Base-by-base conservation (phyloP, 805 yeast genomes). In the Cephaloascus albidus region DNA sequence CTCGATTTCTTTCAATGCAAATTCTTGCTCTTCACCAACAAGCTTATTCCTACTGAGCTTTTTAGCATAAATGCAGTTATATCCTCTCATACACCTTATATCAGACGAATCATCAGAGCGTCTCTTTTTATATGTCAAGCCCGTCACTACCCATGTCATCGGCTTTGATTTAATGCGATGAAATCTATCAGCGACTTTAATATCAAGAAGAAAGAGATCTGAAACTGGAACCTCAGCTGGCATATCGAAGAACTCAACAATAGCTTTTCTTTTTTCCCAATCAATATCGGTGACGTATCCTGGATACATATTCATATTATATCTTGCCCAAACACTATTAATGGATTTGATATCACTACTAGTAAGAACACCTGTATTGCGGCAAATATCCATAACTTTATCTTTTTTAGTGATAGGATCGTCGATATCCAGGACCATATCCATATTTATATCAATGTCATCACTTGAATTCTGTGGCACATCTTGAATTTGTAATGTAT, bases 51-150 rank as follows among this genome's bases (percentile, higher is more conserved):
- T 48, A n/a, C 46, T 45, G 27, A 38, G 49, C 48, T 54, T 45
- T 43, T 50, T 60, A 4, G 66, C 55, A 44, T 60, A 57, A 2
- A 77, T 71, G 0, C 66, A 59, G 49, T 78, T 78, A 48, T 62
- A 81, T 0, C 88, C 88, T 45, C 87, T 60, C 41, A 77, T 63
- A 50, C 87, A 81, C 37, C 65, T 55, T 4, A 80, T 66, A 1
- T 45, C 45, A 15, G 53, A 47, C 6, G 43, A 44, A 5, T 54
- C 49, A 2, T 47, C 42, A 1, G 37, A 27, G 12, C 43, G 43
- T 30, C 33, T 2, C 15, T 18, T 12, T 23, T 34, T 39, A 40
- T 57, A 54, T 30, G 56, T 60, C 28, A 81, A 52, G 0, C 79
- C 84, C 1, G 70, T 62, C 3, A 81, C 74, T 4, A 44, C 39